These are phyloP conservation scores for Alternaria ventricosa DNA, from an alignment of 2,329 filamentous ascomycete species.

Conservation along the genomic window DNA sequence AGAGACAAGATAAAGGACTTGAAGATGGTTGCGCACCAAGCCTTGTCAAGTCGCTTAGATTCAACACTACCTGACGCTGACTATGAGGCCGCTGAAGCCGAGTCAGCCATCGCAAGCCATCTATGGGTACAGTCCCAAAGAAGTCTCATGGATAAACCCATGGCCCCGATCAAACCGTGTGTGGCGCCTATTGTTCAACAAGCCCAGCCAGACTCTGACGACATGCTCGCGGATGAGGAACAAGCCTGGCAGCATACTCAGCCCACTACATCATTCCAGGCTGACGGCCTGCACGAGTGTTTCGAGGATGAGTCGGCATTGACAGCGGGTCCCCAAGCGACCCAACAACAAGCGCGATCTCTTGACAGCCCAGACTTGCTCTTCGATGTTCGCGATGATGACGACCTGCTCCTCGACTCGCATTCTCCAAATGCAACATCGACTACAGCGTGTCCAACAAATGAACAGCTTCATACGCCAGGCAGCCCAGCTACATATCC, in stretches of 20 bases:
- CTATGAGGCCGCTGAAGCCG: not conserved
- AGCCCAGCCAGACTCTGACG: constrained; percentile 1
- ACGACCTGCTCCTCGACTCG: constrained; percentile 4
- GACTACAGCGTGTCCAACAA: not conserved
- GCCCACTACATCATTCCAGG: not conserved
- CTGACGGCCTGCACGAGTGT: not conserved
- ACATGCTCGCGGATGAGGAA: constrained; percentile 14
- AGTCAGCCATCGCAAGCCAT: not conserved
- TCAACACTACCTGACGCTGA: not conserved
- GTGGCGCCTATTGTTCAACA: not conserved
- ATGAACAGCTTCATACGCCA: not conserved
- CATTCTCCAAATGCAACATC: not conserved
- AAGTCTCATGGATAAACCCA: not conserved
- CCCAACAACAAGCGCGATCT: not conserved
- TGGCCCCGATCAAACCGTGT: constrained; percentile 7
- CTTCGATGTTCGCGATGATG: not conserved
- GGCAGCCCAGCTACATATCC: not conserved
- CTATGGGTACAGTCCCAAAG: constrained; percentile 16
- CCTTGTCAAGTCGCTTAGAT: not conserved
- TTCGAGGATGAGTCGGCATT: not conserved
- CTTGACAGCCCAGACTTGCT: not conserved
- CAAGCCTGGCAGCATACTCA: not conserved
- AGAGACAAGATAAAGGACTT: constrained; percentile 21
- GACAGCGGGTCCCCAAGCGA: not conserved
- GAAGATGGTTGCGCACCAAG: not conserved